Conservation (phyloP, 2,329 filamentous ascomycete genomes). For the Phoma sp. region DNA sequence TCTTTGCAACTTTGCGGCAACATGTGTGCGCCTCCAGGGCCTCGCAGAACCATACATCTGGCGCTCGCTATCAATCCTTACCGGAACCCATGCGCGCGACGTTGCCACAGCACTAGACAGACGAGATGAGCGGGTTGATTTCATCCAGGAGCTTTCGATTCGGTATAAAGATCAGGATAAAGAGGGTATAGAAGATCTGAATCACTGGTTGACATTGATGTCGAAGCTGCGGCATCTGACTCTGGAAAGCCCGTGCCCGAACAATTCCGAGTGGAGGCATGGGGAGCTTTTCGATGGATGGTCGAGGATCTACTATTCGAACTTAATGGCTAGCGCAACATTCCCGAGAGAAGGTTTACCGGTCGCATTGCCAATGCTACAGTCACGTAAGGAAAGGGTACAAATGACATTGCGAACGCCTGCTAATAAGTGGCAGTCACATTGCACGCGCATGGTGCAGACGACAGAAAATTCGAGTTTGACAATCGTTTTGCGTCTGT, state of each 20-base stretch:
- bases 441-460: slow-evolving; percentile 42
- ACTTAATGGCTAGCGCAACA: slow-evolving; percentile 37
- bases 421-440: slow-evolving; percentile 35
- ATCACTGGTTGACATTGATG: slow-evolving; percentile 38
- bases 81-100: slow-evolving; percentile 33
- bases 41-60: slow-evolving; percentile 47
- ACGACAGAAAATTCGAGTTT: slow-evolving; percentile 37
- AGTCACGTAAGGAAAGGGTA: slow-evolving; percentile 34
- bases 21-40: slow-evolving; percentile 39
- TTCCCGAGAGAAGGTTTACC: slow-evolving; percentile 25
- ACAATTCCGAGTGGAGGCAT: slow-evolving; percentile 41
- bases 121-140: slow-evolving; percentile 31
- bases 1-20: slow-evolving; percentile 40
- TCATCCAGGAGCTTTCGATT: slow-evolving; percentile 41
- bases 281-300: slow-evolving; percentile 35
- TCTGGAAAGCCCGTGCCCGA: slow-evolving; percentile 47
- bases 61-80: slow-evolving; percentile 37
- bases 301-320: slow-evolving; percentile 42
- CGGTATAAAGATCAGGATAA: slow-evolving; percentile 32
- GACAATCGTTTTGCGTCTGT: slow-evolving; percentile 34
- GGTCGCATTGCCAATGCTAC: slow-evolving; percentile 35
- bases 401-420: not conserved
- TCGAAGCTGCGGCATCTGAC: slow-evolving; percentile 38
- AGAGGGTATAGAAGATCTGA: slow-evolving; percentile 41
- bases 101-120: slow-evolving; percentile 34